phyloP scores from a whole-genome alignment of 768 basidiomycete species.

The Tulasnella sp. region DNA sequence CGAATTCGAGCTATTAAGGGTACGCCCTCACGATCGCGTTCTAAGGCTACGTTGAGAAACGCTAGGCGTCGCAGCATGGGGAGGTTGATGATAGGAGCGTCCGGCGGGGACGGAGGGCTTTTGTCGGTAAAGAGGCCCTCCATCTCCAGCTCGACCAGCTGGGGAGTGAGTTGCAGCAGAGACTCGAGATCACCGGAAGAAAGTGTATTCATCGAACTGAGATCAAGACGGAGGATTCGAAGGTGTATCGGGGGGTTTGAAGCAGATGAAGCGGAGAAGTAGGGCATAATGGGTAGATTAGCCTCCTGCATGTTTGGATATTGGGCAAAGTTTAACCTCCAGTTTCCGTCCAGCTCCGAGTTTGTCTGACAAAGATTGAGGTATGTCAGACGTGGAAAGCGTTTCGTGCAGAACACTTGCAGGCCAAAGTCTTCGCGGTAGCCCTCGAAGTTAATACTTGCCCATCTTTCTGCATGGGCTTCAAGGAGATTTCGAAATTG shows the following conservation, averaged over 20 bases:
- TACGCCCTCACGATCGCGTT: not conserved
- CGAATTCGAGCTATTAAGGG: not conserved
- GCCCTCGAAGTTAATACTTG: not conserved
- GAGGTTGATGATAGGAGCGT: not conserved
- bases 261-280: not conserved
- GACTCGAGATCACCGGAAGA: not conserved
- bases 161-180: not conserved
- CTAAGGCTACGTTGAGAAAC: not conserved
- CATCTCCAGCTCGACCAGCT: not conserved
- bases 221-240: not conserved
- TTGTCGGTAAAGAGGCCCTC: not conserved
- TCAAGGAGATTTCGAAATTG: not conserved
- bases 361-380: not conserved
- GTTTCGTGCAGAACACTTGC: not conserved
- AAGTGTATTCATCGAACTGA: not conserved
- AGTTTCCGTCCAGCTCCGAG: not conserved
- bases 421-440: not conserved
- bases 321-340: not conserved
- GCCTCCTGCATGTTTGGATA: not conserved
- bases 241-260: not conserved
- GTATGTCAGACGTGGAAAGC: not conserved
- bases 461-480: not conserved
- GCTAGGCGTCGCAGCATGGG: not conserved
- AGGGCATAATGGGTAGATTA: not conserved
- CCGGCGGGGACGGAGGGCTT: not conserved